A percentile compares a stretch with the other conserved stretches of the same genome.
These are phyloP conservation scores for Fusarium nurragi DNA, from an alignment of 2,329 filamentous ascomycete species.

Conservation along the genomic window DNA sequence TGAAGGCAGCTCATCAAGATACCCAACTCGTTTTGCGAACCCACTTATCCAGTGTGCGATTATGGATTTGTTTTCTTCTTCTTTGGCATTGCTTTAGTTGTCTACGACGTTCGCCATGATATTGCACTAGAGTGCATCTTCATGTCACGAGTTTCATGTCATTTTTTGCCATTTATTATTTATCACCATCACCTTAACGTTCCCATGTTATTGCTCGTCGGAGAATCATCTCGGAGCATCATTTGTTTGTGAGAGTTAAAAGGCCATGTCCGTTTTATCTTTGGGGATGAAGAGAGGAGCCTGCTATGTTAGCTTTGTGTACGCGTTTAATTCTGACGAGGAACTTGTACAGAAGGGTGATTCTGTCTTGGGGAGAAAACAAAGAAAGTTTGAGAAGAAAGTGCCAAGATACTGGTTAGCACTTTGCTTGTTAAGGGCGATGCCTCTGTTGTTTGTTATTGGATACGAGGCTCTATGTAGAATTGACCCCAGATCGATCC, in stretches of 20 bases:
- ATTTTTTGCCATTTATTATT: constrained; percentile 27
- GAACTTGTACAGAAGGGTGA: constrained; percentile 14
- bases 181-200: constrained; percentile 14
- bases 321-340: constrained; percentile 14
- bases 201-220: not conserved
- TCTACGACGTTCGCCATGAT: constrained; percentile 23
- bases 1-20: constrained; percentile 50
- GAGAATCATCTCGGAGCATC: constrained; percentile 3
- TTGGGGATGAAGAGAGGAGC: not conserved
- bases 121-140: constrained; percentile 26
- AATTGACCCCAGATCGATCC: constrained; percentile 15
- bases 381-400: constrained; percentile 18
- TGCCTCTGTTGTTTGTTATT: constrained; percentile 6
- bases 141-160: constrained; percentile 28
- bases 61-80: constrained; percentile 43
- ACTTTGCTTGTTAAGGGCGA: constrained; percentile 7
- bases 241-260: constrained; percentile 13
- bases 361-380: constrained; percentile 7
- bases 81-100: constrained; percentile 35
- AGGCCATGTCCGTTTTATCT: not conserved
- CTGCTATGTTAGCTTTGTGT: constrained; percentile 7
- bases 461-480: constrained; percentile 15
- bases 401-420: constrained; percentile 19
- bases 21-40: constrained; percentile 53
- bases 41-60: constrained; percentile 50